Conservation (phyloP, 1,284 basidiomycete species). For the Boletellus sp. region DNA sequence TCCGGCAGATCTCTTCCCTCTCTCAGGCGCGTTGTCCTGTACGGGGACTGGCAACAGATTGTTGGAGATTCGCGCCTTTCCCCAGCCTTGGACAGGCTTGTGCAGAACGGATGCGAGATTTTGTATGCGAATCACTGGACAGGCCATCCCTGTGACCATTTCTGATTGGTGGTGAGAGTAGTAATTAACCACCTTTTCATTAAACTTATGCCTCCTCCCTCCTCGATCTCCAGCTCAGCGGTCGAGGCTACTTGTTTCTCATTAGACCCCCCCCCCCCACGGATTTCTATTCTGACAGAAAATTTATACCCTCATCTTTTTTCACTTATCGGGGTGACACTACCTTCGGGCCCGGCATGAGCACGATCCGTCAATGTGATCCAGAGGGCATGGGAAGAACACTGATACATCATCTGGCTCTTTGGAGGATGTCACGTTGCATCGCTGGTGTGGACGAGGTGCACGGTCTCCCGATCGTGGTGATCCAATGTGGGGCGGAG, state of each 20-base stretch:
- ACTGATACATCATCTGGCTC: no score
- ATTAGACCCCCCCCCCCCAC: background rate
- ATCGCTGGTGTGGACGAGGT: constrained; percentile 46
- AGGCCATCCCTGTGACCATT: constrained; percentile 18
- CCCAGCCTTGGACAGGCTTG: constrained; percentile 13
- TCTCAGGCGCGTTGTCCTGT: constrained; percentile 40
- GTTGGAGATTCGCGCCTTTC: constrained; percentile 35
- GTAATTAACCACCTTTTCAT: background rate
- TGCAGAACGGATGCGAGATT: constrained; percentile 20
- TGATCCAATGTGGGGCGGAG: no score
- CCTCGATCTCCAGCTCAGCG: background rate
- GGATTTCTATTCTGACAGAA: no score
- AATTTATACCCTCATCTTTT: no score
- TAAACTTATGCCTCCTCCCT: background rate
- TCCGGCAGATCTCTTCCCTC: constrained; percentile 36
- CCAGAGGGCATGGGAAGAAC: no score
- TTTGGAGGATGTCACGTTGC: constrained; percentile 36
- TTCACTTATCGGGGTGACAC: no score
- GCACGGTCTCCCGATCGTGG: background rate
- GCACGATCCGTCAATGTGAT: no score
- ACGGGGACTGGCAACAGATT: constrained; percentile 48
- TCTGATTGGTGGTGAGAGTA: constrained; percentile 16
- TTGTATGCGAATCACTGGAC: constrained; percentile 11
- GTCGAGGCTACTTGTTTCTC: background rate
- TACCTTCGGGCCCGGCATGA: no score